phyloP scores from a whole-genome alignment of 129 eudicot species.

The Pseudognaphalium luteoalbum region DNA sequence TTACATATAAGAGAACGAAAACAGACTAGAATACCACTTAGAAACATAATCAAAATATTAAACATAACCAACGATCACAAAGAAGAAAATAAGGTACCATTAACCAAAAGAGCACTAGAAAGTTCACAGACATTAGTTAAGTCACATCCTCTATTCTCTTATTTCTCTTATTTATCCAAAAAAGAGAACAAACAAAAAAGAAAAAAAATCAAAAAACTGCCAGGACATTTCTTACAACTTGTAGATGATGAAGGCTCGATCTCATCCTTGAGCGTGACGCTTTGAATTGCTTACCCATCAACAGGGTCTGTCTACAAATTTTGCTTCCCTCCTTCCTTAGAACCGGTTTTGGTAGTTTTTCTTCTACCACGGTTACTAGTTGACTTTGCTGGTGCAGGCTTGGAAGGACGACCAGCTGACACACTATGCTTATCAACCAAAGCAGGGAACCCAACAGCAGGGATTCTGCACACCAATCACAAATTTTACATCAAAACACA shows the following conservation, averaged over 20 bases:
- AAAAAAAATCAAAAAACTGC: constrained; percentile 19
- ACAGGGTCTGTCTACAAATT: constrained; percentile 25
- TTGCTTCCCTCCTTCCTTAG: constrained; percentile 41
- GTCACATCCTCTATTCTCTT: constrained; percentile 5
- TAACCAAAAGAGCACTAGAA: neutral
- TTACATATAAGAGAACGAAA: neutral
- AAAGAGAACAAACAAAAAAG: neutral
- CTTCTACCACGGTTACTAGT: constrained; percentile 41
- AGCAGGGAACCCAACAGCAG: constrained; percentile 99
- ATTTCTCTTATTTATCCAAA: constrained; percentile 17
- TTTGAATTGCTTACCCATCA: constrained; percentile 67
- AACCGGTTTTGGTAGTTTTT: constrained; percentile 43
- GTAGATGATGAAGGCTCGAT: neutral
- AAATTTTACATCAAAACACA: neutral
- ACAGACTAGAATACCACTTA: neutral
- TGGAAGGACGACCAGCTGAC: constrained; percentile 63
- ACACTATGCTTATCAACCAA: constrained; percentile 78
- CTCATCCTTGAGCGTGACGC: constrained; percentile 82
- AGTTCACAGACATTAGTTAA: neutral
- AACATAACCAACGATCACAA: constrained; percentile 1
- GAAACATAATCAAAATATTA: neutral
- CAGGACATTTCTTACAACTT: constrained; percentile 15
- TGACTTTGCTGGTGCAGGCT: constrained; percentile 35
- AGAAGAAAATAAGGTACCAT: neutral
- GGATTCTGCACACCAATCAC: constrained; percentile 63